Base-by-base conservation (phyloP, 2,329 filamentous ascomycete genomes). In the Talaromyces sp. region DNA sequence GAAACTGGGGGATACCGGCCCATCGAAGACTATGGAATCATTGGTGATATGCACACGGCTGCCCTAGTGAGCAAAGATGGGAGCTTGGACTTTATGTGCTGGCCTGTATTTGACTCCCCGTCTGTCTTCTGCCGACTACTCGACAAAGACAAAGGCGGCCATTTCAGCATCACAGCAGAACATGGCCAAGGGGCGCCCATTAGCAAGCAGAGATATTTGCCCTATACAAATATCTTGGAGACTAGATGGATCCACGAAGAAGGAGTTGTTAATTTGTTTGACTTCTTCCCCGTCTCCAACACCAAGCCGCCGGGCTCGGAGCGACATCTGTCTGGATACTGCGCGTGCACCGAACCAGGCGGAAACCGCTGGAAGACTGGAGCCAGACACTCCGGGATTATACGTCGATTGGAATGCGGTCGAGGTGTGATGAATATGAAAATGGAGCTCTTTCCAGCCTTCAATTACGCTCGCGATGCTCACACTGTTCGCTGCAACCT, bases 21-120 rank as follows among this genome's bases (percentile, higher is more conserved):
- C 54, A 89, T 91, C 65, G 89, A 92, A 70, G 85, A 92, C 73
- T 92, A 92, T 80, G 89, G 89, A 60, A 83, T 92, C 74, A 90
- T 92, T 68, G 89, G 89, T 27, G 91, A 92, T 70, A 91, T 92
- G 88, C 84, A 87, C 68, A 92, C 89, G 0, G 90, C 88, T 77
- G 88, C 89, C 15, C 78, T 91, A n/a, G 82, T 90, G 25, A 88
- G 87, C 65, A 89, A 89, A 70, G 86, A 89, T 69, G 89, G 89
- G 27, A 88, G 88, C 65, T 75, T 92, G 61, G 89, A 91, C 70
- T 91, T 87, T 67, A 89, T 92, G 88, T 92, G 88, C 73, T 92
- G 88, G 89, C 89, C 89, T 3, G 85, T 91, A 66, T 92, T 92
- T 70, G 89, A 92, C 73, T 91, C 89, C 6, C 89, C 89, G 0